Evolutionary conservation across 2,329 filamentous ascomycete species (phyloP).

Genomic region (Coniochaeta sp.): DNA sequence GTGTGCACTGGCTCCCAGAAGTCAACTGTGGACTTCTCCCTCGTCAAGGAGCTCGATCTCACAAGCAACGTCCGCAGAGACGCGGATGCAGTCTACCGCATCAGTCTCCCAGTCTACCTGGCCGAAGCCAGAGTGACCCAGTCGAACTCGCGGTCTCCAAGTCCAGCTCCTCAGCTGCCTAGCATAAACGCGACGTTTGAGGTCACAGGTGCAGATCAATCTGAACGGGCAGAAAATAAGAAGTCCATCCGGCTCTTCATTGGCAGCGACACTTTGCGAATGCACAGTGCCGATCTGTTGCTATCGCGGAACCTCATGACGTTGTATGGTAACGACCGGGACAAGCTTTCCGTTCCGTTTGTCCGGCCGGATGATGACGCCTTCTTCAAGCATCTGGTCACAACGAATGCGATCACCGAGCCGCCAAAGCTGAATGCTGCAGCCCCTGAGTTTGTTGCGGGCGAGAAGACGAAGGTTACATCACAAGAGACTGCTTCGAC

Average conservation of each 20-base stretch:
- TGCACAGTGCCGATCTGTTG: constrained; percentile 82
- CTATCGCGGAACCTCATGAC: constrained; percentile 89
- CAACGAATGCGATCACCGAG: constrained; percentile 46
- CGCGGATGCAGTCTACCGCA: constrained; percentile 57
- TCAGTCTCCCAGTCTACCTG: constrained; percentile 78
- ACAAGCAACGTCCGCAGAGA: constrained; percentile 58
- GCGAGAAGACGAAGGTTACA: constrained; percentile 17
- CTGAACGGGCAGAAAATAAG: constrained; percentile 39
- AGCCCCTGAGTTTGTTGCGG: constrained; percentile 37
- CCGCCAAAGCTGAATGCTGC: constrained; percentile 51
- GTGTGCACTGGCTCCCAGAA: constrained; percentile 87
- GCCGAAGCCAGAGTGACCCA: constrained; percentile 83
- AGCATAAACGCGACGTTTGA: constrained; percentile 75
- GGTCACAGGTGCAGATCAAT: constrained; percentile 53
- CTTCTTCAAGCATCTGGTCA: constrained; percentile 70
- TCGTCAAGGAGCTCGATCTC: constrained; percentile 70
- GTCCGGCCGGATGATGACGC: constrained; percentile 85
- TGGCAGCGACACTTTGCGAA: constrained; percentile 78
- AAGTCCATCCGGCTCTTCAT: constrained; percentile 78
- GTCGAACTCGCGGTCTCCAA: constrained; percentile 62
- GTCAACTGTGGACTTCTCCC: constrained; percentile 70
- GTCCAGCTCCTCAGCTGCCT: constrained; percentile 72
- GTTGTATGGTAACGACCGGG: constrained; percentile 77
- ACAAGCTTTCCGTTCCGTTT: constrained; percentile 83
- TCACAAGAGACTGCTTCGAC: constrained; percentile 13